Evolutionary conservation across 2,329 filamentous ascomycete species (phyloP).

Genomic region (Calonectria honghensis): DNA sequence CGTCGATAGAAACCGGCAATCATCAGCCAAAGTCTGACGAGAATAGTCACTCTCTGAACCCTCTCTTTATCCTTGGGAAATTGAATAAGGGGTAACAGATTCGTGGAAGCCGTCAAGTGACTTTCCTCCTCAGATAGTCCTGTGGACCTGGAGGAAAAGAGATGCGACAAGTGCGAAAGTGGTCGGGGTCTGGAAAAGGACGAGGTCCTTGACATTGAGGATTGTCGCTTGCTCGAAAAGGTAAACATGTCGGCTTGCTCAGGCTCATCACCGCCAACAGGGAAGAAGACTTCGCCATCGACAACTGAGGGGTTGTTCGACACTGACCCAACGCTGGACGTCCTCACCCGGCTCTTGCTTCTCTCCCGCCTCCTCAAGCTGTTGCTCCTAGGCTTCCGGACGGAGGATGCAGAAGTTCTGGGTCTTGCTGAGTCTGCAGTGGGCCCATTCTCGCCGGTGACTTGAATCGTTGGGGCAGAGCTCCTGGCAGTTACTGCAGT

Average conservation of each 20-base stretch:
- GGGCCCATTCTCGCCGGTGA: slow-evolving; percentile 79
- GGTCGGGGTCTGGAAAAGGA: slow-evolving; percentile 66
- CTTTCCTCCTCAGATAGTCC: slow-evolving; percentile 64
- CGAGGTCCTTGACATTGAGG: slow-evolving; percentile 61
- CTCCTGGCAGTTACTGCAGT: slow-evolving; percentile 67
- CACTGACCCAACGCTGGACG: slow-evolving; percentile 64
- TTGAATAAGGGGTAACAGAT: slow-evolving; percentile 70
- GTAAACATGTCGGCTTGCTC: slow-evolving; percentile 68
- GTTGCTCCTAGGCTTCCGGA: slow-evolving; percentile 67
- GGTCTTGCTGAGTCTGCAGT: slow-evolving; percentile 59
- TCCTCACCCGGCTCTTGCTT: slow-evolving; percentile 68
- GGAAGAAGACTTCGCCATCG: slow-evolving; percentile 72
- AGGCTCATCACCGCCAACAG: slow-evolving; percentile 62
- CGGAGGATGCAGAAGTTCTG: slow-evolving; percentile 58
- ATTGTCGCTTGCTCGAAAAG: slow-evolving; percentile 63
- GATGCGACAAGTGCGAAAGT: slow-evolving; percentile 66
- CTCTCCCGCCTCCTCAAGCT: slow-evolving; percentile 73
- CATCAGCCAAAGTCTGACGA: slow-evolving; percentile 92
- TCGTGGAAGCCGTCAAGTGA: slow-evolving; percentile 66
- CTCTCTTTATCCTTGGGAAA: slow-evolving; percentile 73
- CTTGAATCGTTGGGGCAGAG: slow-evolving; percentile 82
- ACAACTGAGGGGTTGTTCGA: slow-evolving; percentile 64
- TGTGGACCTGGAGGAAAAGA: slow-evolving; percentile 64
- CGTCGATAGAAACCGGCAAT: slow-evolving; percentile 92
- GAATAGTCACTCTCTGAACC: slow-evolving; percentile 69